Base-by-base conservation (phyloP, 1,284 basidiomycete species). In the Malassezia caprae region DNA sequence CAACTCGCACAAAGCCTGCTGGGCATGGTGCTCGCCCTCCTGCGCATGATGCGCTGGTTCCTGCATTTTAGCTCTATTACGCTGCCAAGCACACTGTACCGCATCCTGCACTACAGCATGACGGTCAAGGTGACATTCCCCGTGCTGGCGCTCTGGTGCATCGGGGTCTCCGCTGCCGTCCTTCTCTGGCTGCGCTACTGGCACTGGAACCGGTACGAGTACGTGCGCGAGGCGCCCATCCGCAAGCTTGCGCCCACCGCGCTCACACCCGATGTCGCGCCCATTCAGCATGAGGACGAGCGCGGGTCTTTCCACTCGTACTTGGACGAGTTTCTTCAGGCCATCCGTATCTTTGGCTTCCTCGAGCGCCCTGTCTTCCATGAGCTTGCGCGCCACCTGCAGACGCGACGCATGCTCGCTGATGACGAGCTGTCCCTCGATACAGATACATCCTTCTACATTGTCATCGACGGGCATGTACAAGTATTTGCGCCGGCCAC, bases 171-270 rank as follows among this genome's bases (percentile, higher is more conserved):
- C 5, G 46, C 65, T 11, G 60, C 56, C 1, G 61, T 61, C n/a
- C 62, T 73, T 32, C 46, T 73, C 39, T 69, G 65, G 67, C 88
- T 74, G 31, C 59, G 72, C 4, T 73, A 73, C 43, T 46, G 65
- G 8, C 62, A 72, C 48, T 62, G 71, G 51, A 72, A 72, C 58
- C 59, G 65, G 50, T 74, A 74, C 49, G 70, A 73, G 49, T 51
- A 62, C 19, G 54, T 73, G 8, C 59, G 70, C 13, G 72, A 73
- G 48, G 64, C 62, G n/a, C 72, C 72, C 1, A 54, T 74, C 17
- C 66, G 58, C n/a, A 64, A 64, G 53, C 12, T 37, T 10, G 10
- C 27, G 5, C 24, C 46, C 15, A 31, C n/a, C 24, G 26, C 47
- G 11, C 60, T 74, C 45, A 64, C 70, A 31, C 69, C 72, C 1